Percentiles rank a stretch among this genome's conserved stretches.
Evolutionary conservation across 495 filamentous ascomycete genomes (phyloP).

Genomic region (Penicillium riverlandense): DNA sequence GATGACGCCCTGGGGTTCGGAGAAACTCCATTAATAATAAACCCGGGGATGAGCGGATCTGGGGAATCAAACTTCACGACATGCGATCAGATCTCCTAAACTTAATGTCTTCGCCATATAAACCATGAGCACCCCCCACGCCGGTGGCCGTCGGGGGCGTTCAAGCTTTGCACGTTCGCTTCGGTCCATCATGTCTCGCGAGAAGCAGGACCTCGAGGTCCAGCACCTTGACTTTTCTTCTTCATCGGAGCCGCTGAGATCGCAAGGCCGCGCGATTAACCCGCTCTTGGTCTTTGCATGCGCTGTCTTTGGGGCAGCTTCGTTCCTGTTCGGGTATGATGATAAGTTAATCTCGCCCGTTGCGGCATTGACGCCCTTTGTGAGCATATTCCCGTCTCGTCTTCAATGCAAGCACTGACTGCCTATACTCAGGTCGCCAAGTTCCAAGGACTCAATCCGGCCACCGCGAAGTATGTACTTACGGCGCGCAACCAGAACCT

Average conservation of each 20-base stretch:
- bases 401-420: not conserved
- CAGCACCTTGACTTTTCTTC: conserved; percentile 15
- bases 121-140: too few relatives aligned
- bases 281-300: conserved; percentile 22
- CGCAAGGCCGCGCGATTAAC: conserved; percentile 17
- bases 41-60: conserved; percentile 1
- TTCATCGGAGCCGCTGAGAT: not conserved
- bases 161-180: too few relatives aligned
- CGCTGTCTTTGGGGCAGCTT: conserved; percentile 26
- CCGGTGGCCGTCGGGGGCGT: too few relatives aligned
- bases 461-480: conserved; percentile 15
- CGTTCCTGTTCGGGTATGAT: conserved; percentile 32
- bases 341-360: conserved; percentile 37
- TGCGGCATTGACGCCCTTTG: conserved; percentile 26
- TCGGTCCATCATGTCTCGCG: too few relatives aligned
- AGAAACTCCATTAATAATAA: conserved; percentile 6
- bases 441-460: conserved; percentile 26
- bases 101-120: not conserved
- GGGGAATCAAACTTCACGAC: not conserved
- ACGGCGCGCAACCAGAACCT: conserved; percentile 32
- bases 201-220: conserved; percentile 2
- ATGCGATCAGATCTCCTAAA: too few relatives aligned
- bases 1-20: conserved; percentile 11
- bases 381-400: conserved; percentile 10
- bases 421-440: conserved; percentile 18